Conservation (phyloP, 768 basidiomycete genomes). For the Mycena filopes region DNA sequence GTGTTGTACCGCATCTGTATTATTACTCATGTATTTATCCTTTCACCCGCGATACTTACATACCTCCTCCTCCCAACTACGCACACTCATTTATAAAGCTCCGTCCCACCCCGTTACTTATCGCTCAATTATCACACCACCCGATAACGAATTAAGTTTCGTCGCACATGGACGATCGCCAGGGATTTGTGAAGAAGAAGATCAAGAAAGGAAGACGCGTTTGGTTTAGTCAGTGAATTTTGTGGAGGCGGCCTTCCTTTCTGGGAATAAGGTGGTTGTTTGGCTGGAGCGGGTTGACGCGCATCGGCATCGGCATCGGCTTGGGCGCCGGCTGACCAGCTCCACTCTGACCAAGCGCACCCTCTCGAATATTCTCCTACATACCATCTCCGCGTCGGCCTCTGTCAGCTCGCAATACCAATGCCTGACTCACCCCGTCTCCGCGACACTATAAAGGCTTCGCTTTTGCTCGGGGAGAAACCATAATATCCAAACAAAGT, state of each 20-base stretch:
- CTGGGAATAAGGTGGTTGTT: slow-evolving; percentile 1
- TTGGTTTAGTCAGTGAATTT: not conserved
- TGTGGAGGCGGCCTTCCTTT: not conserved
- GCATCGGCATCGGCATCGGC: not conserved
- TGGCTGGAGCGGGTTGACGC: not conserved
- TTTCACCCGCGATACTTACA: not conserved
- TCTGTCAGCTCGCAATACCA: slow-evolving; percentile 17
- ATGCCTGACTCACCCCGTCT: slow-evolving; percentile 19
- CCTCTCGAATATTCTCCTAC: slow-evolving; percentile 20
- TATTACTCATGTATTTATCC: slow-evolving; percentile 16
- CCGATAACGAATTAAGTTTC: slow-evolving; percentile 8
- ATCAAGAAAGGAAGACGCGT: not conserved
- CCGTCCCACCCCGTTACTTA: not conserved
- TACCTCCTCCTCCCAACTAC: not conserved
- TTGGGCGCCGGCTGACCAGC: not conserved
- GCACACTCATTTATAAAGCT: slow-evolving; percentile 7
- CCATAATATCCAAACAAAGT: not conserved
- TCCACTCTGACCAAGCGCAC: not conserved
- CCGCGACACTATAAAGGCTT: slow-evolving; percentile 13
- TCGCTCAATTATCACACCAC: not conserved
- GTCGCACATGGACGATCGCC: not conserved
- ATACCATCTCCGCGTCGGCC: slow-evolving; percentile 18
- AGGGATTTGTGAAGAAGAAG: not conserved
- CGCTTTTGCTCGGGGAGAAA: not conserved
- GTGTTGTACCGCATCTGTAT: slow-evolving; percentile 30